These are phyloP conservation scores for Paecilomyces dactylethromorphus DNA, from an alignment of 2,329 filamentous ascomycete species.

Conservation along the genomic window DNA sequence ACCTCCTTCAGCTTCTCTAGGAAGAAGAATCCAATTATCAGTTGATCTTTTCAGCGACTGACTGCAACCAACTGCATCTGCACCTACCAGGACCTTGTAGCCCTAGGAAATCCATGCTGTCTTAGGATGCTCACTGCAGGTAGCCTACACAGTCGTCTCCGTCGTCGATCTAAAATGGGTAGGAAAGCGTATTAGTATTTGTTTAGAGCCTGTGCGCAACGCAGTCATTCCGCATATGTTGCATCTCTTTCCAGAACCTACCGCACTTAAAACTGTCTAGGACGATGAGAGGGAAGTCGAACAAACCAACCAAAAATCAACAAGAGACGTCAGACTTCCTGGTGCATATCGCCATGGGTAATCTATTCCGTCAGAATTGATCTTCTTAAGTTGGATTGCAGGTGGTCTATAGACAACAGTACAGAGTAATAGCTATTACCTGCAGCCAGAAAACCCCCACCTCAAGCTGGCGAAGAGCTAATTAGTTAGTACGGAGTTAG, in stretches of 20 bases:
- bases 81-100: conserved; percentile 1
- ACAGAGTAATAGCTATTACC: not conserved
- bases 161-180: not conserved
- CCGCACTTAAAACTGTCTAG: not conserved
- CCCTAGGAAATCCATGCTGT: not conserved
- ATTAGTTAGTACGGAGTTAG: not conserved
- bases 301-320: too few species aligned
- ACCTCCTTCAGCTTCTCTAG: conserved; percentile 65
- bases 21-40: not conserved
- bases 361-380: not conserved
- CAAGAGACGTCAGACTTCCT: too few species aligned
- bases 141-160: not conserved
- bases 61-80: not conserved
- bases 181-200: not conserved
- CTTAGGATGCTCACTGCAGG: not conserved
- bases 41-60: not conserved
- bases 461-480: not conserved
- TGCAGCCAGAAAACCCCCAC: not conserved
- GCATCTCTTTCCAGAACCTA: not conserved
- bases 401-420: not conserved
- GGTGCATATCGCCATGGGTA: too few species aligned
- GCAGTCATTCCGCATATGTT: not conserved
- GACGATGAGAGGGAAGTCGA: too few species aligned
- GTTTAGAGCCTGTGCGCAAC: not conserved
- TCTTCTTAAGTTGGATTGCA: not conserved